A percentile compares a stretch with the other conserved stretches of the same genome.
Conservation (phyloP, 2,329 filamentous ascomycete genomes). For the Penicillium concentricum region DNA sequence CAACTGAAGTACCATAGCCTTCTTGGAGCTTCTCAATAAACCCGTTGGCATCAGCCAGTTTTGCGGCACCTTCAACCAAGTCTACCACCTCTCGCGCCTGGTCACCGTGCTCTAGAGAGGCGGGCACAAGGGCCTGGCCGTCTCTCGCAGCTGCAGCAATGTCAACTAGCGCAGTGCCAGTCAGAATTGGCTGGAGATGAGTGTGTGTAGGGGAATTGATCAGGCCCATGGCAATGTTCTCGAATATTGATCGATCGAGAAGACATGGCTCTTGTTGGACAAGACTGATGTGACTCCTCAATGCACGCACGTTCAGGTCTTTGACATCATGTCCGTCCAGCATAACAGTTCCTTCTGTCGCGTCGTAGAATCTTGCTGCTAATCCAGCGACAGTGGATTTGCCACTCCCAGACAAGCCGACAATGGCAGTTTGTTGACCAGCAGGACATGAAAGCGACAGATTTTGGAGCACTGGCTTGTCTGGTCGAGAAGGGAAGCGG, state of each 20-base stretch:
- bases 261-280: conserved; percentile 13
- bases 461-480: conserved; percentile 12
- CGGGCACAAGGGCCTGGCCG: conserved; percentile 48
- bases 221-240: conserved; percentile 13
- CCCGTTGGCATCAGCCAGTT: conserved; percentile 59
- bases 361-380: conserved; percentile 63
- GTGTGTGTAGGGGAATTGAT: conserved; percentile 20
- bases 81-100: conserved; percentile 52
- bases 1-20: conserved; percentile 69
- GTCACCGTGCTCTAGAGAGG: conserved; percentile 44
- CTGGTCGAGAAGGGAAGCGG: conserved; percentile 25
- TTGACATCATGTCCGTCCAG: conserved; percentile 62
- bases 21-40: conserved; percentile 9
- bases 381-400: conserved; percentile 65
- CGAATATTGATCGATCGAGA: conserved; percentile 14
- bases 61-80: conserved; percentile 39
- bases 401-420: conserved; percentile 55
- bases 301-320: conserved; percentile 50
- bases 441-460: conserved; percentile 26
- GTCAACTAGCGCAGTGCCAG: conserved; percentile 49
- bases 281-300: conserved; percentile 11
- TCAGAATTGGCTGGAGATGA: conserved; percentile 32
- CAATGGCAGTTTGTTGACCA: conserved; percentile 51
- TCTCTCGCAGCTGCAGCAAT: conserved; percentile 43
- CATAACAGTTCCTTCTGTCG: conserved; percentile 60